These are phyloP conservation scores for Pogostemon cablin DNA, from an alignment of 257 asterid genomes.

Conservation along the genomic window DNA sequence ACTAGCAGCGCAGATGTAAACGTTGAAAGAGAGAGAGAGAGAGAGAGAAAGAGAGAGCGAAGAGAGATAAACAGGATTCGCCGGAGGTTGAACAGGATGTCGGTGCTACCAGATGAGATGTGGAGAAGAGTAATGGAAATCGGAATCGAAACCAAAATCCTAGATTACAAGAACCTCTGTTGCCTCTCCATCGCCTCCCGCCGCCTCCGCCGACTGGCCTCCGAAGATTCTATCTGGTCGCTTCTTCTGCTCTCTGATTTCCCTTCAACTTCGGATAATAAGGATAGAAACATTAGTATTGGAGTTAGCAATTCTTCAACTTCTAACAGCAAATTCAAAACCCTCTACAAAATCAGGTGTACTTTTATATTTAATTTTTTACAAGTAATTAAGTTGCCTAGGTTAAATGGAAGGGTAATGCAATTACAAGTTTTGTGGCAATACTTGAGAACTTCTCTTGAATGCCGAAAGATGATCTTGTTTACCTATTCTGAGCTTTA, in stretches of 20 bases:
- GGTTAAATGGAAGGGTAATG: background rate
- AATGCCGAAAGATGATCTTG: constrained; percentile 5
- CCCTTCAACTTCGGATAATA: constrained; percentile 25
- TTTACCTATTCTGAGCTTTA: constrained; percentile 6
- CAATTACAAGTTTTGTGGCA: background rate
- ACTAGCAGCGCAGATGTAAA: too few relatives aligned
- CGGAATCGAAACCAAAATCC: constrained; percentile 48
- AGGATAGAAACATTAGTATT: background rate
- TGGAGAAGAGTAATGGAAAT: constrained; percentile 72
- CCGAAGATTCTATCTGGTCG: constrained; percentile 69
- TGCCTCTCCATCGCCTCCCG: constrained; percentile 67
- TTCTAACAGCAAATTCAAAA: constrained; percentile 41
- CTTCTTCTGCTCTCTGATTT: constrained; percentile 61
- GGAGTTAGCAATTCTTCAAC: constrained; percentile 23
- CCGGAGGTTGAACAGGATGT: constrained; percentile 35
- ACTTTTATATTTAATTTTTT: background rate
- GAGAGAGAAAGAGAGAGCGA: too few relatives aligned
- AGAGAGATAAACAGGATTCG: background rate
- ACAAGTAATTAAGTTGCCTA: background rate
- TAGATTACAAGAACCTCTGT: constrained; percentile 58
- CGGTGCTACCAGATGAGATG: constrained; percentile 74
- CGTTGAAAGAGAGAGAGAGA: too few relatives aligned
- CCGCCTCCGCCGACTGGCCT: constrained; percentile 58
- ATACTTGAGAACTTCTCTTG: background rate
- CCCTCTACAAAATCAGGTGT: constrained; percentile 66